Evolutionary conservation across 495 filamentous ascomycete genomes (phyloP), one percentile per base, ranked within the genome.

Genomic region (Podospora sp.): DNA sequence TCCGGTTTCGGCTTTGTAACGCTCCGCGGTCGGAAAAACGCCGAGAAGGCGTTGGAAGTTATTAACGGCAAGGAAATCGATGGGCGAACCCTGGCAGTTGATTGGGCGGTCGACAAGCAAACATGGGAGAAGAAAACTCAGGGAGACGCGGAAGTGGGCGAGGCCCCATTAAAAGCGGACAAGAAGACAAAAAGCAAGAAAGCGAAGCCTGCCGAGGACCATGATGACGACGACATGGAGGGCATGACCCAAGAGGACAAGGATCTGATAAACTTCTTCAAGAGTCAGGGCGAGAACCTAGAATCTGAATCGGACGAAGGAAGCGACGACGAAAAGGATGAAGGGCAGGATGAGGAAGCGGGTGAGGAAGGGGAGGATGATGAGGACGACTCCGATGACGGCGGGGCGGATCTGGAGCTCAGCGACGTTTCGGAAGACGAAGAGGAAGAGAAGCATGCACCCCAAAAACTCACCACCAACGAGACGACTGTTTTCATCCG

Each of bases 91-190:
- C 69, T 97, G 58, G 94, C 94, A 9, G 94, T 97, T 6, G 95
- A 99, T 83, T 97, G 92, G 92, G 93, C 94, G 24, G 94, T 97
- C 0, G 92, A 97, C 61, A 97, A 94, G 79, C 84, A 90, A 55
- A 85, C 88, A 3, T 97, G 94, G 93, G 85, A 96, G 60, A 82
- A 85, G 36, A 73, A 78, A 74, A 87, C 82, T 76, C 84, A 77
- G 24, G 74, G 77, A 21, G 70, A 71, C 57, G 75, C 72, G n/a
- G 75, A 65, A 14, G 33, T 24, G 18, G 60, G 74, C 65, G 75
- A 77, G 20, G 71, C 64, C 20, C 69, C 75, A 18, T 68, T 75
- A 6, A 72, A 77, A 0, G 74, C 78, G 4, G 72, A 78, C 35
- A 74, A 71, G 73, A 75, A 50, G 26, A 63, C 77, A 14, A 76